These are phyloP conservation scores for Schwanniomyces pseudopolymorphus DNA, from an alignment of 805 yeast genomes.

Conservation along the genomic window DNA sequence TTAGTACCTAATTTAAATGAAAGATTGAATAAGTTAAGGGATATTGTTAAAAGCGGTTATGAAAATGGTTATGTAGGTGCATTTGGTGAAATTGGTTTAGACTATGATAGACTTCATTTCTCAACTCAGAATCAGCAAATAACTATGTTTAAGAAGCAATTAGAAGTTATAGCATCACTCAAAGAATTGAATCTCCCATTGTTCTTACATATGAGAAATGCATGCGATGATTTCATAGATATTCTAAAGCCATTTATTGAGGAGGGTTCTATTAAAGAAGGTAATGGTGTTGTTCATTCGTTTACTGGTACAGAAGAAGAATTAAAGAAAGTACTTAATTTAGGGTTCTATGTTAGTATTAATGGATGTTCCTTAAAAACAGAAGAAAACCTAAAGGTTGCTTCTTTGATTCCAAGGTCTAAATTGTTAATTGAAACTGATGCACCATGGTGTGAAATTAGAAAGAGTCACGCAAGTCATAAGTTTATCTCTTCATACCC, in stretches of 20 bases:
- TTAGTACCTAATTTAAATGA: constrained; percentile 27
- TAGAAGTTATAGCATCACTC: constrained; percentile 54
- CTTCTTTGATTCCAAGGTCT: constrained; percentile 64
- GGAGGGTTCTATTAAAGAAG: constrained; percentile 36
- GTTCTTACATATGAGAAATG: constrained; percentile 87
- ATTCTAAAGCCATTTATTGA: constrained; percentile 63
- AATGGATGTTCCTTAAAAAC: constrained; percentile 92
- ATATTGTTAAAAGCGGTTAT: constrained; percentile 49
- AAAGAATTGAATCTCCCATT: constrained; percentile 60
- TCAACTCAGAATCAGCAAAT: constrained; percentile 68
- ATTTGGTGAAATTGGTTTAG: constrained; percentile 94
- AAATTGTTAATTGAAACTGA: constrained; percentile 86
- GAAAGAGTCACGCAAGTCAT: constrained; percentile 78
- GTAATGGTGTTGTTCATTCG: constrained; percentile 88
- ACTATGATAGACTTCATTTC: constrained; percentile 84
- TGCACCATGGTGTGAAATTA: constrained; percentile 97
- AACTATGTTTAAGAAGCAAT: constrained; percentile 67
- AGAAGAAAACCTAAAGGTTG: constrained; percentile 69
- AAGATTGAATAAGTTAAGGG: constrained; percentile 50
- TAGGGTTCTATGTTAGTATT: constrained; percentile 73
- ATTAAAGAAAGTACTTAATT: constrained; percentile 50
- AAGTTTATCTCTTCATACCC: constrained; percentile 56
- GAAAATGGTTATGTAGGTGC: constrained; percentile 62
- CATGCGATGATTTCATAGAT: constrained; percentile 73
- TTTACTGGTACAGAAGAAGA: constrained; percentile 83